A percentile compares a stretch with the other conserved stretches of the same genome.
These are phyloP conservation scores for Alternaria ventricosa DNA, from an alignment of 2,329 filamentous ascomycete species.

Conservation along the genomic window DNA sequence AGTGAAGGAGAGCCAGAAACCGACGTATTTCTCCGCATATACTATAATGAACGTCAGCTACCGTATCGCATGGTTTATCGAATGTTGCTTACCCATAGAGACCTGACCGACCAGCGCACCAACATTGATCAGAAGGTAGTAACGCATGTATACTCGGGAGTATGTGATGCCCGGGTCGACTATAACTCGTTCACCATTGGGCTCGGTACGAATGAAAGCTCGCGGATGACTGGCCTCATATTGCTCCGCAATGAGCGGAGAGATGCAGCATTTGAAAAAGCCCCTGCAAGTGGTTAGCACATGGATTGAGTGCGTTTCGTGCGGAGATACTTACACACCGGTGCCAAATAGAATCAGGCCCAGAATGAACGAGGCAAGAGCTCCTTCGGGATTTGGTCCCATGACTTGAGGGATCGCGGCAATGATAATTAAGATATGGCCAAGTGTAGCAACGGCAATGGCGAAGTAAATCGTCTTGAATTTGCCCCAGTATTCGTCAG, in stretches of 20 bases:
- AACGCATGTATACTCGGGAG: constrained; percentile 70
- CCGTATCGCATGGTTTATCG: neutral
- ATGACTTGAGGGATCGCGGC: constrained; percentile 58
- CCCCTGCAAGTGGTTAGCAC: constrained; percentile 22
- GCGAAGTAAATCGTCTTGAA: constrained; percentile 65
- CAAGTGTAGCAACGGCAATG: constrained; percentile 63
- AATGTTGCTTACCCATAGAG: constrained; percentile 55
- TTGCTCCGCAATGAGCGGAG: constrained; percentile 73
- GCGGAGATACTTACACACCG: constrained; percentile 31
- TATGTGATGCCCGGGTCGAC: constrained; percentile 71
- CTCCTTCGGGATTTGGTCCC: constrained; percentile 36
- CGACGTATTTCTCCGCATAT: constrained; percentile 75
- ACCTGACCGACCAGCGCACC: constrained; percentile 68
- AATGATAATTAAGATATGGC: constrained; percentile 60
- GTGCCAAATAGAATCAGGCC: constrained; percentile 53
- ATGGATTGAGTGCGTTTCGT: neutral
- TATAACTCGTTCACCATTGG: constrained; percentile 69
- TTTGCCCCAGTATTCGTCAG: constrained; percentile 65
- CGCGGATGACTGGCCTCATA: constrained; percentile 62
- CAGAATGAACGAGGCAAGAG: constrained; percentile 57
- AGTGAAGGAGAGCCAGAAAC: constrained; percentile 74
- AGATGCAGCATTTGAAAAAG: constrained; percentile 52
- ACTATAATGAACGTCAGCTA: constrained; percentile 44
- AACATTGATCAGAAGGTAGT: constrained; percentile 74
- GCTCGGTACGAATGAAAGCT: constrained; percentile 58